A percentile compares a stretch with the other conserved stretches of the same genome.
phyloP scores from a whole-genome alignment of 2,329 filamentous ascomycete genomes.

The Dendrostoma leiphaemia region DNA sequence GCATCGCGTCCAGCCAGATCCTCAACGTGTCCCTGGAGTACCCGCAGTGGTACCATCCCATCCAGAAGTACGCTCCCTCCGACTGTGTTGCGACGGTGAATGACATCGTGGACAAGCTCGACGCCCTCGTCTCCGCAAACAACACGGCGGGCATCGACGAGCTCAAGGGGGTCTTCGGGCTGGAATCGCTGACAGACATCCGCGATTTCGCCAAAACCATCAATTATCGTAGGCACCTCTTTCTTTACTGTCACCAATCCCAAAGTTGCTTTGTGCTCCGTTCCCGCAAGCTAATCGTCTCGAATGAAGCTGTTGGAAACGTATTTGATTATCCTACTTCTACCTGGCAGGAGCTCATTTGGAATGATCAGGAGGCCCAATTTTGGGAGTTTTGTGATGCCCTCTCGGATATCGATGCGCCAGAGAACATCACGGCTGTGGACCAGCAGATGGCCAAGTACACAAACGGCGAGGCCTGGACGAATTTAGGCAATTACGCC shows the following conservation, averaged over 20 bases:
- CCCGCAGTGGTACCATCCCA: constrained; percentile 48
- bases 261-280: too few relatives aligned
- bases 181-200: constrained; percentile 40
- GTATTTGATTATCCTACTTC: constrained; percentile 47
- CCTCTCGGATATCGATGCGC: constrained; percentile 44
- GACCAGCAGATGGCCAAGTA: constrained; percentile 47
- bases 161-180: constrained; percentile 46
- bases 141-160: constrained; percentile 40
- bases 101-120: constrained; percentile 47
- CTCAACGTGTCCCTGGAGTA: constrained; percentile 41
- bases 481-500: constrained; percentile 49
- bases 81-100: constrained; percentile 49
- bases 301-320: constrained; percentile 42
- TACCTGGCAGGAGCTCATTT: constrained; percentile 55
- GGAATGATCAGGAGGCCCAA: constrained; percentile 42
- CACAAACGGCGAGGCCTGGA: constrained; percentile 48
- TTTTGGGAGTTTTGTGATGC: constrained; percentile 53
- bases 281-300: too few relatives aligned
- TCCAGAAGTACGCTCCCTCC: constrained; percentile 46
- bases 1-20: constrained; percentile 46
- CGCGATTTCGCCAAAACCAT: constrained; percentile 48
- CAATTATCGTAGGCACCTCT: too few relatives aligned
- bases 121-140: constrained; percentile 40
- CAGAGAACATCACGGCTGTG: constrained; percentile 39
- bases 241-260: too few relatives aligned